Evolutionary conservation across 306 rosid genomes (phyloP).

Genomic region (Cucumis cinereus): DNA sequence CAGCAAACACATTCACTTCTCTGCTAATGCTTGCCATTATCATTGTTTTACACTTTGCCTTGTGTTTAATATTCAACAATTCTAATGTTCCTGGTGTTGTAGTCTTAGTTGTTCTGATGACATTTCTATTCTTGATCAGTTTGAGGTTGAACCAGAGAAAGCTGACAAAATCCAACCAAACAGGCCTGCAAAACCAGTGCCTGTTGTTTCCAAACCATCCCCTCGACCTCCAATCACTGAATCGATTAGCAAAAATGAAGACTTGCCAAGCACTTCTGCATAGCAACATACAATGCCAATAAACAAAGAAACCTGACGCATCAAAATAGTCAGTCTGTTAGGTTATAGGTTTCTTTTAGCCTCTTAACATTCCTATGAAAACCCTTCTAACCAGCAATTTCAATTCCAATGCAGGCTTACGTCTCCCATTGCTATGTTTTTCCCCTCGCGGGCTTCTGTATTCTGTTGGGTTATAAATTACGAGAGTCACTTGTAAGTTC

Average conservation of each 20-base stretch:
- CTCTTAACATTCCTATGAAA: background rate
- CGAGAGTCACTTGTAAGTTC: background rate
- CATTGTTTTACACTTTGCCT: background rate
- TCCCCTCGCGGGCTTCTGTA: background rate
- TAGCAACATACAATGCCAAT: slow-evolving; percentile 5
- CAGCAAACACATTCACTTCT: background rate
- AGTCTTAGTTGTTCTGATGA: background rate
- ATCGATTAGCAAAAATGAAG: slow-evolving; percentile 21
- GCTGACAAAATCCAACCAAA: slow-evolving; percentile 61
- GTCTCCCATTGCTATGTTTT: background rate
- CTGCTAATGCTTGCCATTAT: background rate
- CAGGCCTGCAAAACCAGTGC: slow-evolving; percentile 44
- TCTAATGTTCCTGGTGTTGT: background rate
- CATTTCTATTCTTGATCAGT: slow-evolving; percentile 34
- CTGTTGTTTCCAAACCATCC: slow-evolving; percentile 32
- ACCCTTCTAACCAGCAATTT: background rate
- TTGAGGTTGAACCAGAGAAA: slow-evolving; percentile 26
- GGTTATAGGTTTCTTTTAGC: background rate
- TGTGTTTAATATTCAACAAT: background rate
- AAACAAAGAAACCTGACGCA: background rate
- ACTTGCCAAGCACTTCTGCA: slow-evolving; percentile 44
- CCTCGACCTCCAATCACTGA: slow-evolving; percentile 23
- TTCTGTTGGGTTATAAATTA: background rate
- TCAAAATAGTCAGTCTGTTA: background rate
- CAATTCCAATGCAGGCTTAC: background rate